Evolutionary conservation across 495 filamentous ascomycete genomes (phyloP), one percentile per base, ranked within the genome.

Genomic region (Tuber indicum): DNA sequence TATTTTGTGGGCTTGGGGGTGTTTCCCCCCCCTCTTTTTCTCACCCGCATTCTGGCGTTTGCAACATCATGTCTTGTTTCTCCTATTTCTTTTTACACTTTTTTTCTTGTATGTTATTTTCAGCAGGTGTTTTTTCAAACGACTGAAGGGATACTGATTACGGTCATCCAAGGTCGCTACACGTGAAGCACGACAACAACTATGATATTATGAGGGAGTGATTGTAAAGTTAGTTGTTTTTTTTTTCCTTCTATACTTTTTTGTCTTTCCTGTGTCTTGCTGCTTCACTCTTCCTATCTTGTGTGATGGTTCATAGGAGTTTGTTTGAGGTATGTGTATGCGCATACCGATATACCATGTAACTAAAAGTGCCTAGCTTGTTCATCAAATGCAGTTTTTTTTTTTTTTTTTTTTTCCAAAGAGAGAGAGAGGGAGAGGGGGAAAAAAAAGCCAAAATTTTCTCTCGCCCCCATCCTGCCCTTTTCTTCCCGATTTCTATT

Each of bases 101-200:
- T 62, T 74, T 70, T 73, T 41, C 73, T 44, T 74, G 72, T 70
- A 52, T 62, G 71, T 41, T 44, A 17, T 74, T 75, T 78, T 47
- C 26, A 58, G 45, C 72, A 75, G 72, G 26, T 45, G 78, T 80
- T 52, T 26, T 44, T 41, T 76, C 46, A 39, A 39, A 58, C 62
- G 26, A 36, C 42, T 66, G 1, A 49, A 62, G 73, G 72, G 72
- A 66, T 72, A 72, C 32, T 69, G 77, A 77, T 78, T 32, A 75
- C 41, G n/a, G 78, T 81, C 75, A 73, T 79, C 42, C 71, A 72
- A 73, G 42, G 73, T 76, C 47, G 32, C 75, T 76, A 52, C 23
- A 75, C 70, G 72, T 74, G 77, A 78, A 80, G 78, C 52, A 46
- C 32, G 77, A 75, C 72, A 43, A 69, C 72, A 76, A 77, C 49